Conservation (phyloP, 805 yeast genomes). For the Candida maesae region DNA sequence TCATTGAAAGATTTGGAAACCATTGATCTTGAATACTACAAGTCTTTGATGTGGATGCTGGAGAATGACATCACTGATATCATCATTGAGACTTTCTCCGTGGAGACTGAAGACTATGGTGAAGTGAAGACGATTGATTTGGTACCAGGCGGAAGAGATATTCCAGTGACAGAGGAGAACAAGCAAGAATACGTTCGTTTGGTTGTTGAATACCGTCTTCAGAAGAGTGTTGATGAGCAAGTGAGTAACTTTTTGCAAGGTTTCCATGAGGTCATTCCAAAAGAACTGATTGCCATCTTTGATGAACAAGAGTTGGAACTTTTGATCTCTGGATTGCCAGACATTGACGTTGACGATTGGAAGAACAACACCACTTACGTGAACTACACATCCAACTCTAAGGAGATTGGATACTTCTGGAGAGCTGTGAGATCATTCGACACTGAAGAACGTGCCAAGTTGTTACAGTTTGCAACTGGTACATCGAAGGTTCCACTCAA, state of each 20-base stretch:
- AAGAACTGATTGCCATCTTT: constrained; percentile 77
- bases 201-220: constrained; percentile 83
- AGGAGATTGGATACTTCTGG: constrained; percentile 97
- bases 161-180: constrained; percentile 86
- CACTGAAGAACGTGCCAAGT: constrained; percentile 87
- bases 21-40: constrained; percentile 86
- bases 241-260: constrained; percentile 82
- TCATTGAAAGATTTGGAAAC: constrained; percentile 92
- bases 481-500: constrained; percentile 93
- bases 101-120: constrained; percentile 91
- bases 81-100: constrained; percentile 89
- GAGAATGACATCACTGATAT: constrained; percentile 96
- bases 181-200: constrained; percentile 83
- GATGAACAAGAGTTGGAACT: constrained; percentile 95
- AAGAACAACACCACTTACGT: constrained; percentile 75
- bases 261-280: constrained; percentile 85
- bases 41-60: constrained; percentile 91
- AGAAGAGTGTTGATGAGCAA: constrained; percentile 81
- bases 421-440: constrained; percentile 94
- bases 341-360: constrained; percentile 96
- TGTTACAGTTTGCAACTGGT: constrained; percentile 95
- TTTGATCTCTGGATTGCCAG: constrained; percentile 91
- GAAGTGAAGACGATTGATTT: constrained; percentile 82
- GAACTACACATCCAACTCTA: constrained; percentile 77
- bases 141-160: constrained; percentile 74